Percentiles rank a stretch among this genome's conserved stretches.
Evolutionary conservation across 2,329 filamentous ascomycete species (phyloP).

Genomic region (Gaeumannomyces tritici): DNA sequence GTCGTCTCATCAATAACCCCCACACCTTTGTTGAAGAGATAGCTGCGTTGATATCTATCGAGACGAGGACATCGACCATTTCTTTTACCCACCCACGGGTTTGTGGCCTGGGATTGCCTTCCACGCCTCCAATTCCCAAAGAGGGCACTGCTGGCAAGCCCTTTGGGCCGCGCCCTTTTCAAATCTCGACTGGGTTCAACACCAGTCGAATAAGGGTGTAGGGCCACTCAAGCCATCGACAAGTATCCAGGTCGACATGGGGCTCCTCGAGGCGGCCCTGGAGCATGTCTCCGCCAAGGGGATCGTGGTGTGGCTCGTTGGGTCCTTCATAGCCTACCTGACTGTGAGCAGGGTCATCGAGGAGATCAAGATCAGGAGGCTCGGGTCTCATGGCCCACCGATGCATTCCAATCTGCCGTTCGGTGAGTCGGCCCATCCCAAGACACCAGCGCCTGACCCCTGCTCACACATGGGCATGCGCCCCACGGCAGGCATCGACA

Average conservation of each 20-base stretch:
- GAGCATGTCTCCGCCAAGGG: slow-evolving; percentile 32
- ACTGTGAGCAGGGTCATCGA: slow-evolving; percentile 28
- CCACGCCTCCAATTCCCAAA: too few species aligned
- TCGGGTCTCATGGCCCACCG: slow-evolving; percentile 31
- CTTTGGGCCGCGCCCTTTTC: not conserved
- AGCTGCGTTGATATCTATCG: too few species aligned
- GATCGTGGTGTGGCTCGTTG: slow-evolving; percentile 24
- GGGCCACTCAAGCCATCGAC: not conserved
- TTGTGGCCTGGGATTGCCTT: too few species aligned
- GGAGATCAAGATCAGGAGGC: slow-evolving; percentile 30
- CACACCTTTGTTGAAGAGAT: not conserved
- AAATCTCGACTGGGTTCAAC: not conserved
- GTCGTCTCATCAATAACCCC: not conserved
- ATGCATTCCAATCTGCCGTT: slow-evolving; percentile 31
- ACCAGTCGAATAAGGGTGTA: not conserved
- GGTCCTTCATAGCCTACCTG: slow-evolving; percentile 27
- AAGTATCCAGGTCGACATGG: slow-evolving; percentile 23
- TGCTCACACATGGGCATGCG: not conserved
- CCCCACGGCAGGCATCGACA: slow-evolving; percentile 46
- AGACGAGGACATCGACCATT: too few species aligned
- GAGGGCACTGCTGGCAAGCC: not conserved
- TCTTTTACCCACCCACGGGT: not conserved
- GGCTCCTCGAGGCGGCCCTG: slow-evolving; percentile 38
- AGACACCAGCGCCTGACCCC: not conserved
- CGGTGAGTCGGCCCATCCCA: slow-evolving; percentile 23